Base-by-base conservation (phyloP, 805 yeast genomes). In the Candida morakotiae region DNA sequence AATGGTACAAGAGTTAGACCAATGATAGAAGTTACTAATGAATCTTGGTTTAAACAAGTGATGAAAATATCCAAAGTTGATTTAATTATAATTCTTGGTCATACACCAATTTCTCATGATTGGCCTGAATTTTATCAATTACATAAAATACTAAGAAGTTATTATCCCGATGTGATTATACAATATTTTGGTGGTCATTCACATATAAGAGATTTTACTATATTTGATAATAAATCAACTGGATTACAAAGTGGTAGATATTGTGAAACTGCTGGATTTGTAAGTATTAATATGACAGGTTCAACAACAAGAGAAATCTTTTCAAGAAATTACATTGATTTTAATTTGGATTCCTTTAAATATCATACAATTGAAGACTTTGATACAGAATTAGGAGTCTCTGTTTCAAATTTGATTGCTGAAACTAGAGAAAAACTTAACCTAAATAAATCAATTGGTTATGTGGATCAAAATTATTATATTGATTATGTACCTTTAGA, bases 121-220 rank as follows among this genome's bases (percentile, higher is more conserved):
- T 79, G 81, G 81, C 47, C 53, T 3, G 88, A 83, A 52, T 52
- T 77, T 43, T 59, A 60, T 40, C 40, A 58, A 2, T 55, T 81
- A 28, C 79, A 80, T 45, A 30, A 51, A 0, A 58, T 56, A 5
- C 58, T 91, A 19, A 73, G 97, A 42, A 41, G 54, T 18, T 62
- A 59, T 19, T 83, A 75, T 49, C 91, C 94, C 5, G 55, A 69
- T 21, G 69, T 73, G 0, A 65, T 79, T 0, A 83, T 91, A 37
- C 96, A 87, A 55, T 86, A 83, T 49, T 82, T 91, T 59, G 98
- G 97, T 1, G 98, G 97, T 1, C 98, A 91, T 60, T 80, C 94
- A 20, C 98, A 91, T 55, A 79, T 91, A 11, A 69, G 98, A 43
- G 98, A 91, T 58, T 91, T 83, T 57, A 72, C 77, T 6, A 64